Evolutionary conservation across 1,284 basidiomycete species (phyloP).

Genomic region (Ceratobasidium sp.): DNA sequence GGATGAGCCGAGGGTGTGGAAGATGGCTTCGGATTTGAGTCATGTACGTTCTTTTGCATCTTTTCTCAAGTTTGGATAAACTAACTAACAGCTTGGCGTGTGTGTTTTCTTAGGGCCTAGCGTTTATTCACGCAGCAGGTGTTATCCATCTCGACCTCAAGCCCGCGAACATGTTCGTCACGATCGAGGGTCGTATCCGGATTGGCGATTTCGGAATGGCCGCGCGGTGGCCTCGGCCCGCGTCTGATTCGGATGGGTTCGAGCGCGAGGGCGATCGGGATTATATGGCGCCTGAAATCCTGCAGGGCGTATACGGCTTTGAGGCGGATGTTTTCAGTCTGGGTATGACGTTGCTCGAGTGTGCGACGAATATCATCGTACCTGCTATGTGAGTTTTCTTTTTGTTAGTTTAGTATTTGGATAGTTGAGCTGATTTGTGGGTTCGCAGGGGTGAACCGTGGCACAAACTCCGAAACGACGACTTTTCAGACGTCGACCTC

Average conservation of each 20-base stretch:
- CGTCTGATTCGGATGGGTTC: constrained; percentile 69
- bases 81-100: too few relatives aligned
- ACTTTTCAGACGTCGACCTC: constrained; percentile 90
- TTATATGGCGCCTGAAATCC: constrained; percentile 98
- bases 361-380: constrained; percentile 94
- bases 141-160: constrained; percentile 98
- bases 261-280: constrained; percentile 98
- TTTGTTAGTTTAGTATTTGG: background rate
- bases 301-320: constrained; percentile 91
- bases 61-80: too few relatives aligned
- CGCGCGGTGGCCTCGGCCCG: constrained; percentile 80
- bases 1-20: constrained; percentile 97
- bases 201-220: constrained; percentile 99
- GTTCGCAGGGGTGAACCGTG: constrained; percentile 83
- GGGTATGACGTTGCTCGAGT: constrained; percentile 97
- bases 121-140: constrained; percentile 89
- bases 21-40: constrained; percentile 92
- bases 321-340: constrained; percentile 96
- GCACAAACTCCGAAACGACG: constrained; percentile 93
- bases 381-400: constrained; percentile 87
- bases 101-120: constrained; percentile 80
- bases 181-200: constrained; percentile 90
- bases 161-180: constrained; percentile 97
- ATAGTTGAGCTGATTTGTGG: constrained; percentile 27
- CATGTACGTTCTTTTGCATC: constrained; percentile 73